A percentile compares a stretch with the other conserved stretches of the same genome.
phyloP scores from a whole-genome alignment of 345 rosid species.

The Lumnitzera littorea region DNA sequence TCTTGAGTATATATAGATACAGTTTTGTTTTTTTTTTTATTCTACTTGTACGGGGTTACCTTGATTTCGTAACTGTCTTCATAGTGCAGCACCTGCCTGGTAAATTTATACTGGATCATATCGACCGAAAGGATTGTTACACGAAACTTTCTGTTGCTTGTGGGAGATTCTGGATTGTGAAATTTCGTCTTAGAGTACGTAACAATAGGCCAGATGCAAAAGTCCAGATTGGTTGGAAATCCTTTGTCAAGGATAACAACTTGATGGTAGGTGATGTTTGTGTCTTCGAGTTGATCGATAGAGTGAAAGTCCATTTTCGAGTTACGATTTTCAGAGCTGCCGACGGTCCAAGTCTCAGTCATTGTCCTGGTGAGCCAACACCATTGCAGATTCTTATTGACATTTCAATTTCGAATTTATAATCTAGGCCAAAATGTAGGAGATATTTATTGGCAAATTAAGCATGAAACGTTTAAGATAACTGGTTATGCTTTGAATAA shows the following conservation, averaged over 20 bases:
- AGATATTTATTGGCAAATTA: too few species aligned
- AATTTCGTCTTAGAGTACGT: background rate
- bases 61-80: too few species aligned
- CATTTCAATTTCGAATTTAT: too few species aligned
- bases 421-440: too few species aligned
- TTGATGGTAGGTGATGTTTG: conserved; percentile 15
- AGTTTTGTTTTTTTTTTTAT: too few species aligned
- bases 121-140: background rate
- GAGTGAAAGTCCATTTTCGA: background rate
- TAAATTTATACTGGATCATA: background rate
- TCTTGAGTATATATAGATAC: background rate
- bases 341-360: background rate
- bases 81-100: conserved; percentile 2
- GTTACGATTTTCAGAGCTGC: conserved; percentile 10
- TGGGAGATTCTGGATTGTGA: conserved; percentile 2
- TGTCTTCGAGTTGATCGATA: conserved; percentile 14
- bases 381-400: background rate
- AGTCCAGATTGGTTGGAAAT: conserved; percentile 12
- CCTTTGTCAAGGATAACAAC: conserved; percentile 11
- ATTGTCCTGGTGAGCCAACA: background rate
- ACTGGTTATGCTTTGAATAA: too few species aligned
- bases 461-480: too few species aligned
- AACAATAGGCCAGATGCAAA: background rate
- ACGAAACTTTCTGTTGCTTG: background rate
- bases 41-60: too few species aligned